phyloP scores from a whole-genome alignment of 2,329 filamentous ascomycete genomes.

The Xylariales sp. region DNA sequence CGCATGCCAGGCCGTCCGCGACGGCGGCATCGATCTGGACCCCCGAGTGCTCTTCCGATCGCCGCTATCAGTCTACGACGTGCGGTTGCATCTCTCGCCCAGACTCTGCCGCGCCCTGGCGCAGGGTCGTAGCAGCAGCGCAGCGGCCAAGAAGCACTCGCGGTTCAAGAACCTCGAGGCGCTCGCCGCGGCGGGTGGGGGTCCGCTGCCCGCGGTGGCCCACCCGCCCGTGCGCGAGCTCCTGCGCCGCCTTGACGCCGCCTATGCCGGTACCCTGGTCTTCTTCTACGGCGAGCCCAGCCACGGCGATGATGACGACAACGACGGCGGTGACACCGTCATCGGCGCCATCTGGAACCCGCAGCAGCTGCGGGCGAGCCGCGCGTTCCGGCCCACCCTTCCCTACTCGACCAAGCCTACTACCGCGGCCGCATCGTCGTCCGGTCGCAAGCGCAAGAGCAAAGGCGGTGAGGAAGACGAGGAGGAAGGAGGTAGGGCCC shows the following conservation, averaged over 20 bases:
- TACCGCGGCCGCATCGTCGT: no score
- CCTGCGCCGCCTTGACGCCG: conserved; percentile 59
- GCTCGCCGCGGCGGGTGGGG: conserved; percentile 36
- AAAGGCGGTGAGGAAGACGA: no score
- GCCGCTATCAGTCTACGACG: conserved; percentile 74
- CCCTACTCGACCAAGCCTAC: conserved; percentile 61
- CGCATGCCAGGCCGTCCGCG: conserved; percentile 58
- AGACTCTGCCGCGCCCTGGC: conserved; percentile 42
- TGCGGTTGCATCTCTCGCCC: conserved; percentile 68
- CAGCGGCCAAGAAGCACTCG: conserved; percentile 32
- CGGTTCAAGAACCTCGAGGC: conserved; percentile 79
- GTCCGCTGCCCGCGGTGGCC: conserved; percentile 49
- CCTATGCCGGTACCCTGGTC: conserved; percentile 67
- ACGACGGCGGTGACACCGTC: no score
- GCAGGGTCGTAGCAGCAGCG: no score
- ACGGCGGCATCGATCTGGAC: conserved; percentile 49
- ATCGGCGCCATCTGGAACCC: conserved; percentile 59
- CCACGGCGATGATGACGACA: no score
- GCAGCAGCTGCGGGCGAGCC: conserved; percentile 41
- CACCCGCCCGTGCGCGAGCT: conserved; percentile 61
- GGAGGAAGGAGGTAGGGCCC: no score
- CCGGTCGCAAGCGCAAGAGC: no score
- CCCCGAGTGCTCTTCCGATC: conserved; percentile 65
- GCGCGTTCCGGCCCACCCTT: conserved; percentile 67
- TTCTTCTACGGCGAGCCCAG: conserved; percentile 70